Conservation (phyloP, 192 early-diverging fungal genomes). For the Coemansia sp. region DNA sequence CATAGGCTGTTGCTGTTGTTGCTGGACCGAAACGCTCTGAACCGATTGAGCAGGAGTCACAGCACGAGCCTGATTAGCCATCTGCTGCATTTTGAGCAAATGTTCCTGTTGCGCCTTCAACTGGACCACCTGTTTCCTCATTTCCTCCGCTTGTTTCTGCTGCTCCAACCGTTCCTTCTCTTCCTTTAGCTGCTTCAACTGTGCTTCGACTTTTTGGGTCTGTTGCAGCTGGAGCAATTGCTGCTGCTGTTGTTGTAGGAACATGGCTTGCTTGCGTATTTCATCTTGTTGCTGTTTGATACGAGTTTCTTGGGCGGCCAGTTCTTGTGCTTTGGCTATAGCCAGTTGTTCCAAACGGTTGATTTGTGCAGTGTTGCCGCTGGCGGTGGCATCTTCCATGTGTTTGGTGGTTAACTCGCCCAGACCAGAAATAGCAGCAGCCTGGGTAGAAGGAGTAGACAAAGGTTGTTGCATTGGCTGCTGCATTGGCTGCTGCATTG, state of each 20-base stretch:
- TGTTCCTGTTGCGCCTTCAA: constrained; percentile 50
- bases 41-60: too few species aligned
- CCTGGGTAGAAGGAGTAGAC: background rate
- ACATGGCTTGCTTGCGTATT: constrained; percentile 47
- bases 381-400: constrained; percentile 49
- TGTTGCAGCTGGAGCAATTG: constrained; percentile 53
- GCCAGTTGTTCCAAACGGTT: constrained; percentile 42
- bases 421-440: background rate
- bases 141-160: constrained; percentile 42
- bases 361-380: constrained; percentile 50
- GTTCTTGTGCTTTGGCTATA: constrained; percentile 44
- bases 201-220: constrained; percentile 53
- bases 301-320: constrained; percentile 41
- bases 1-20: constrained; percentile 12
- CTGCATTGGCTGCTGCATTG: background rate
- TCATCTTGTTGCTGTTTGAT: constrained; percentile 51
- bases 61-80: constrained; percentile 33
- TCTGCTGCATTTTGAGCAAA: constrained; percentile 55
- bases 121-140: constrained; percentile 41
- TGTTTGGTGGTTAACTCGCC: constrained; percentile 38
- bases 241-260: constrained; percentile 53
- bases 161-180: constrained; percentile 49
- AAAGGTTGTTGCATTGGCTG: too few species aligned
- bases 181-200: constrained; percentile 50
- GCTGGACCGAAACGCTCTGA: background rate